A percentile compares a stretch with the other conserved stretches of the same genome.
Evolutionary conservation across 2,329 filamentous ascomycete genomes (phyloP).

Genomic region (Trichoderma sp.): DNA sequence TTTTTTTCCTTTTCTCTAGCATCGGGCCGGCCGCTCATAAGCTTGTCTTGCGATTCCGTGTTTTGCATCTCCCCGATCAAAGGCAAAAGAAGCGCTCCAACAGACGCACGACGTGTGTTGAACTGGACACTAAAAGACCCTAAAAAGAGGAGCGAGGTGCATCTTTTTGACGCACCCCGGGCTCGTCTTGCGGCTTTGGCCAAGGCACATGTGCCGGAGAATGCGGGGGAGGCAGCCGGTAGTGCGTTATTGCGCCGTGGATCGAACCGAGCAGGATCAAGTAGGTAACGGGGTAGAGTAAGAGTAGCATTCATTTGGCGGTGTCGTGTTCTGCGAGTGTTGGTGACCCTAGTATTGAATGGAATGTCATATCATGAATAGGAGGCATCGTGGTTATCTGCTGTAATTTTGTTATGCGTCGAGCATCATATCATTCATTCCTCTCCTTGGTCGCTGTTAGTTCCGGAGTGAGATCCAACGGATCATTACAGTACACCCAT

Average conservation of each 20-base stretch:
- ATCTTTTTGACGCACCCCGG: background rate
- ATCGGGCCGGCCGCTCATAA: background rate
- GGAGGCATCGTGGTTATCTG: background rate
- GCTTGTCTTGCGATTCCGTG: background rate
- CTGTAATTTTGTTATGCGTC: background rate
- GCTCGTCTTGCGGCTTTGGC: background rate
- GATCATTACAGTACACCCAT: background rate
- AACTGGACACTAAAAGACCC: no score
- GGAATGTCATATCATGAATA: background rate
- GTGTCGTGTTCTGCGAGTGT: background rate
- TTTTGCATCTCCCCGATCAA: background rate
- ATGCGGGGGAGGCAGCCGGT: background rate
- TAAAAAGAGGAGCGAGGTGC: background rate
- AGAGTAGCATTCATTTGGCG: background rate
- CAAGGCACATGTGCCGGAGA: background rate
- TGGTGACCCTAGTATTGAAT: background rate
- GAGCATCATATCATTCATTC: background rate
- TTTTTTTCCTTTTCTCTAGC: background rate
- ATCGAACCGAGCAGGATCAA: background rate
- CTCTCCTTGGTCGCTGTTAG: background rate
- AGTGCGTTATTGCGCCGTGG: background rate
- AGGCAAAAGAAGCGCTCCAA: background rate
- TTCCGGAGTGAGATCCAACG: background rate
- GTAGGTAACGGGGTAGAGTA: background rate
- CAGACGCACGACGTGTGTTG: background rate